Evolutionary conservation across 1,284 basidiomycete genomes (phyloP).

Genomic region (Pseudozyma tsukubaensis): DNA sequence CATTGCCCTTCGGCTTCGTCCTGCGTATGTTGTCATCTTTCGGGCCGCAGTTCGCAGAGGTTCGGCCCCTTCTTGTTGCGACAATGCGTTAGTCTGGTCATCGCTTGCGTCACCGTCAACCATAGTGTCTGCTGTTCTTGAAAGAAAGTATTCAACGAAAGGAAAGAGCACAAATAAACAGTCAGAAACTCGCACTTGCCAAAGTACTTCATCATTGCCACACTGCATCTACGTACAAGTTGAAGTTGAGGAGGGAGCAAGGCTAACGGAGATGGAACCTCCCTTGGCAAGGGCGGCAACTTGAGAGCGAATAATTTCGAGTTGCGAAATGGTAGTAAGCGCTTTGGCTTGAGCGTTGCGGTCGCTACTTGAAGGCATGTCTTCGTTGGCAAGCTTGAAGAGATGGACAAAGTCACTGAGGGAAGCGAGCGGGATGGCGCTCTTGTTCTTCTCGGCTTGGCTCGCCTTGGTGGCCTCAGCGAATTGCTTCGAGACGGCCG

Average conservation of each 20-base stretch:
- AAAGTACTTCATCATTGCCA: too few relatives aligned
- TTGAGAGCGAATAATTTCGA: conserved; percentile 56
- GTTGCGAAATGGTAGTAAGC: conserved; percentile 44
- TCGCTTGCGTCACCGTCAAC: conserved; percentile 2
- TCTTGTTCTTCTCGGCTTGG: conserved; percentile 58
- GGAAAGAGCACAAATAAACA: conserved; percentile 5
- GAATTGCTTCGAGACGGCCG: conserved; percentile 60
- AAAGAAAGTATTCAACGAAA: background rate
- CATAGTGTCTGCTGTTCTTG: conserved; percentile 10
- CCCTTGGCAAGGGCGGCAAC: conserved; percentile 29
- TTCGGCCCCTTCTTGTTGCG: background rate
- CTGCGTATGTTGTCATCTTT: conserved; percentile 41
- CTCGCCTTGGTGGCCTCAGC: conserved; percentile 50
- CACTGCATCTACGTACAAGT: conserved; percentile 44
- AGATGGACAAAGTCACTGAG: conserved; percentile 66
- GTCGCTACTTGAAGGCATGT: conserved; percentile 23
- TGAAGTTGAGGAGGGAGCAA: conserved; percentile 10
- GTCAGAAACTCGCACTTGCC: conserved; percentile 8
- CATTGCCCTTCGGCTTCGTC: conserved; percentile 41
- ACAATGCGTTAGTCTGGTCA: background rate
- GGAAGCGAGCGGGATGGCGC: conserved; percentile 55
- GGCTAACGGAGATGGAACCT: conserved; percentile 24
- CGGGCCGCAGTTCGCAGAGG: conserved; percentile 16
- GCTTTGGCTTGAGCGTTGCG: conserved; percentile 30
- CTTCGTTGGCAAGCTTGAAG: conserved; percentile 45